Evolutionary conservation across 2,329 filamentous ascomycete species (phyloP), one percentile per base, ranked within the genome.

Genomic region (Aschersonia sp.): DNA sequence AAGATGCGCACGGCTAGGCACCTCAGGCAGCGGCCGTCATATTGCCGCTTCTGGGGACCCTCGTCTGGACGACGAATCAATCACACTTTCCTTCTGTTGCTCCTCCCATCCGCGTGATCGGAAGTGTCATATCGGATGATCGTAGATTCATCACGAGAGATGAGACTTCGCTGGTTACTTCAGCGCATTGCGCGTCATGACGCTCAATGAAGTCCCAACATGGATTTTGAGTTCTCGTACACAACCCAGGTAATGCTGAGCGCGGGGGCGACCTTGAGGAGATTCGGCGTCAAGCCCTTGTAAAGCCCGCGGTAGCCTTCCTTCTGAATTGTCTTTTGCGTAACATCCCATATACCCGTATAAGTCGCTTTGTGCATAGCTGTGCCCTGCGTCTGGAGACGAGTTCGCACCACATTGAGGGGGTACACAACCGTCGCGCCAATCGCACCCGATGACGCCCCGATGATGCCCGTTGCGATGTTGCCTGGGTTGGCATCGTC

Each of bases 391-490:
- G 88, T 94, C 67, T 98, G 92, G 52, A 97, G 69, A 55, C 91
- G 76, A 4, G 92, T 98, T 50, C 92, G 82, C 29, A 98, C 77
- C 45, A 98, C 80, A 60, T 98, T 98, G 55, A 98, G 72, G 0
- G 92, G 92, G 60, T 98, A 98, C 38, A 98, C 92, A 9, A 91
- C 78, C n/a, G 83, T 86, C 3, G 92, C 92, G 52, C 92, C 89
- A 51, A 96, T 82, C 1, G 91, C 91, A 42, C 92, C 92, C 43
- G 88, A 94, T 45, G 87, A 82, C 4, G 89, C 92, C 45, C 92
- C 92, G 59, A 97, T 94, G 41, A 85, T 77, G 45, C 88, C 92
- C 4, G 91, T 92, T 32, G 81, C 77, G 56, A 96, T 80, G 53
- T 91, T 92, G 52, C 83, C 85, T 5, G 87, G 84, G 38, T 78